Evolutionary conservation across 768 basidiomycete genomes (phyloP).

Genomic region (Botryobasidium botryosum): DNA sequence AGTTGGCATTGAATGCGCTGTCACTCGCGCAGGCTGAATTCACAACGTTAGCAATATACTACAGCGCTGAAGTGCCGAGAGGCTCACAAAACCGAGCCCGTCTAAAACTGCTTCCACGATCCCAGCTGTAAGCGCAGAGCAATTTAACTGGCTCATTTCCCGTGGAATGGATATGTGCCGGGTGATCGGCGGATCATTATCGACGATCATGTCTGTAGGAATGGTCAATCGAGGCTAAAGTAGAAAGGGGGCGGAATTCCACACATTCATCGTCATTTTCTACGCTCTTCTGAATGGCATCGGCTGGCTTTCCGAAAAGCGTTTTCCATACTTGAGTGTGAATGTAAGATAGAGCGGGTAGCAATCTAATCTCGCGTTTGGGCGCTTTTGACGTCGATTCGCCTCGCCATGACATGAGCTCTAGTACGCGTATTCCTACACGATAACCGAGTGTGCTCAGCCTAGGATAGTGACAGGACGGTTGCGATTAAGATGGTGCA

Average conservation of each 20-base stretch:
- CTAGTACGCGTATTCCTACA: constrained; percentile 72
- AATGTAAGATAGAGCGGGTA: constrained; percentile 83
- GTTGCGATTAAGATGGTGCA: not conserved
- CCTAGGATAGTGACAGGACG: constrained; percentile 25
- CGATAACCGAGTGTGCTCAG: constrained; percentile 88
- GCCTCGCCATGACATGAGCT: constrained; percentile 65
- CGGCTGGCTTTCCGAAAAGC: constrained; percentile 84
- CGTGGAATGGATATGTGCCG: constrained; percentile 84
- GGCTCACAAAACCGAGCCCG: constrained; percentile 82
- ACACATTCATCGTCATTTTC: constrained; percentile 92
- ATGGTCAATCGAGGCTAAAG: not conserved
- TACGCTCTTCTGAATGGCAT: constrained; percentile 89
- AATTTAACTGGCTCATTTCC: constrained; percentile 86
- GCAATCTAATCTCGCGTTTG: constrained; percentile 77
- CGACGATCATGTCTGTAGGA: constrained; percentile 81
- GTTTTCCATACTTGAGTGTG: constrained; percentile 93
- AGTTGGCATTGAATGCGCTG: constrained; percentile 83
- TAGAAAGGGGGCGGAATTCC: constrained; percentile 15
- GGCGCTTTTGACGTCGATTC: constrained; percentile 75
- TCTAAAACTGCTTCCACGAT: constrained; percentile 95
- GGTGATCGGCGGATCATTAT: constrained; percentile 88
- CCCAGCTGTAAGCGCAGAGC: constrained; percentile 94
- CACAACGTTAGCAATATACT: constrained; percentile 6
- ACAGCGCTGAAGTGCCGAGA: not conserved
- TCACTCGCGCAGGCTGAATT: constrained; percentile 80